phyloP scores from a whole-genome alignment of 2,329 filamentous ascomycete species.

The Chaetomium sp. region DNA sequence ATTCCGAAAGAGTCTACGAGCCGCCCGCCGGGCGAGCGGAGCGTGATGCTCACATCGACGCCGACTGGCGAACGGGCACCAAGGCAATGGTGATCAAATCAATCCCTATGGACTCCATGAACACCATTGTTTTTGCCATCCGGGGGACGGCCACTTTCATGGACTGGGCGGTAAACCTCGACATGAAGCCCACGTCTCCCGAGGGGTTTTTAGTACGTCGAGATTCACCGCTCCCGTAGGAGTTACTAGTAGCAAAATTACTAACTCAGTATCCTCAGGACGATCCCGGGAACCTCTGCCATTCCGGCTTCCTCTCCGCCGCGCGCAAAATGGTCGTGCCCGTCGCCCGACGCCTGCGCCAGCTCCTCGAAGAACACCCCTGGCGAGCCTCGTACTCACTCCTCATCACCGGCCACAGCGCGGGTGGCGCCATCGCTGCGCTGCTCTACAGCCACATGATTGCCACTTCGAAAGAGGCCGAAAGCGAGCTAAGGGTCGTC shows the following conservation, averaged over 20 bases:
- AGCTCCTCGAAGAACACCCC: slow-evolving; percentile 66
- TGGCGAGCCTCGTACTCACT: slow-evolving; percentile 59
- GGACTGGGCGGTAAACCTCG: slow-evolving; percentile 82
- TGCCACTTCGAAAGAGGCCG: slow-evolving; percentile 43
- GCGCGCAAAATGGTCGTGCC: slow-evolving; percentile 68
- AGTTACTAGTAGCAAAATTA: neutral
- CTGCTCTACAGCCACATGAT: slow-evolving; percentile 81
- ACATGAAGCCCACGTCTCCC: slow-evolving; percentile 60
- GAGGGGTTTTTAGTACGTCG: slow-evolving; percentile 50
- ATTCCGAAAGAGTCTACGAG: slow-evolving; percentile 68
- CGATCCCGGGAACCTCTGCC: slow-evolving; percentile 69
- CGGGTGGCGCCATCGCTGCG: slow-evolving; percentile 75
- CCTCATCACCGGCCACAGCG: slow-evolving; percentile 79
- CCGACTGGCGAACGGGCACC: slow-evolving; percentile 66
- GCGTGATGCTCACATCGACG: slow-evolving; percentile 60
- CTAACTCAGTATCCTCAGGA: slow-evolving; percentile 37
- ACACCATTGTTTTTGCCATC: slow-evolving; percentile 77
- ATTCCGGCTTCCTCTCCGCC: slow-evolving; percentile 71
- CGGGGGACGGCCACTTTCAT: slow-evolving; percentile 73
- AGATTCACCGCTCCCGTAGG: neutral
- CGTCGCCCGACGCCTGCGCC: slow-evolving; percentile 62
- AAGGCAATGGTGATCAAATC: slow-evolving; percentile 84
- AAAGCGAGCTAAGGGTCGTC: slow-evolving; percentile 63
- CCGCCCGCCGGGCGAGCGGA: slow-evolving; percentile 53
- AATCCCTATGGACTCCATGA: slow-evolving; percentile 67